A percentile compares a stretch with the other conserved stretches of the same genome.
Evolutionary conservation across 2,329 filamentous ascomycete genomes (phyloP).

Genomic region (Colletotrichum cereale): DNA sequence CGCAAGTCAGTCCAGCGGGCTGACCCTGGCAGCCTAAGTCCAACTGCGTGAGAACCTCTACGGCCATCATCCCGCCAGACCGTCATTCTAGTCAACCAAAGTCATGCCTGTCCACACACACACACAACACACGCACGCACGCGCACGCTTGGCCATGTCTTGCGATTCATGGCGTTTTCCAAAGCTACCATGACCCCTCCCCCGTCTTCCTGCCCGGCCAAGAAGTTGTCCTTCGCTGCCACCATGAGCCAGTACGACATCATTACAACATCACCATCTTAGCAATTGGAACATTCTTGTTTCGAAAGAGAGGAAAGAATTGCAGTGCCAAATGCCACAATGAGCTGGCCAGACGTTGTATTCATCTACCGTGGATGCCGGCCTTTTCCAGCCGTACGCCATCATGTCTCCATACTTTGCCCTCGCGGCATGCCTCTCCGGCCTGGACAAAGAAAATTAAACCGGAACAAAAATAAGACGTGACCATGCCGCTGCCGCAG

Average conservation of each 20-base stretch:
- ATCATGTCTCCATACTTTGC: constrained; percentile 6
- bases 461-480: constrained; percentile 2
- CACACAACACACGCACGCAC: not conserved
- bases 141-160: too few relatives aligned
- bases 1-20: not conserved
- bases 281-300: too few relatives aligned
- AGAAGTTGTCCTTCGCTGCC: not conserved
- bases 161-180: not conserved
- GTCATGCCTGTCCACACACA: not conserved
- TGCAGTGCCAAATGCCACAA: constrained; percentile 4
- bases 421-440: constrained; percentile 11
- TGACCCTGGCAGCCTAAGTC: not conserved
- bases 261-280: not conserved
- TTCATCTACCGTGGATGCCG: constrained; percentile 32
- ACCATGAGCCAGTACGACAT: not conserved
- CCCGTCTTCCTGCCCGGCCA: not conserved
- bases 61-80: not conserved
- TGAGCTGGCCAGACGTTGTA: constrained; percentile 29
- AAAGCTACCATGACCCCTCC: not conserved
- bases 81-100: not conserved
- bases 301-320: not conserved
- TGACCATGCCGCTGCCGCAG: constrained; percentile 17
- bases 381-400: constrained; percentile 22
- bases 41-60: constrained; percentile 5
- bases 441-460: not conserved